Evolutionary conservation across 2,329 filamentous ascomycete genomes (phyloP).

Genomic region (Pseudohalonectria lignicola): DNA sequence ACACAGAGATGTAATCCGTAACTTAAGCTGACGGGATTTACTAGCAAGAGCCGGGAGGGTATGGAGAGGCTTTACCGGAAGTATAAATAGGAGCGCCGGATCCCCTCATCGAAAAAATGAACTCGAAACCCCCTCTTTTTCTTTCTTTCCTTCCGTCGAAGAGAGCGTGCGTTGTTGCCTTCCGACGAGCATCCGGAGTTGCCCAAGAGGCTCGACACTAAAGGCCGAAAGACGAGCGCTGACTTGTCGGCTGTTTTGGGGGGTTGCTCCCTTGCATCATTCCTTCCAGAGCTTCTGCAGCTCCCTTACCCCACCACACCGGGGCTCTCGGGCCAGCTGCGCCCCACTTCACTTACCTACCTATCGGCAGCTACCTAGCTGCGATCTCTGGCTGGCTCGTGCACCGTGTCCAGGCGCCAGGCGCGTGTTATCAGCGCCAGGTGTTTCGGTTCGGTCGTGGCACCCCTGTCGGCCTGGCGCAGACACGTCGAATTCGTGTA

Average conservation of each 20-base stretch:
- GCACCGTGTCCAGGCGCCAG: conserved; percentile 13
- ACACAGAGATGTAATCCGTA: too few species aligned
- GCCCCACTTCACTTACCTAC: too few species aligned
- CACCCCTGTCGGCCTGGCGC: too few species aligned
- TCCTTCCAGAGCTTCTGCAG: too few species aligned
- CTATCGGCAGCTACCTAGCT: background rate
- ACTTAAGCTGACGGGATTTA: too few species aligned
- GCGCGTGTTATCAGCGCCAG: too few species aligned
- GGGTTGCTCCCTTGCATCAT: too few species aligned
- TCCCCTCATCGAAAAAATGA: conserved; percentile 3
- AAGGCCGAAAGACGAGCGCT: conserved; percentile 6
- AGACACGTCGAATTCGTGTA: background rate
- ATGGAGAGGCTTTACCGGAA: conserved; percentile 5
- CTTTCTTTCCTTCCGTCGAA: background rate
- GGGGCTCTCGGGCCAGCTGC: background rate
- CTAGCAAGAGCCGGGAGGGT: background rate
- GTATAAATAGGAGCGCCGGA: conserved; percentile 23
- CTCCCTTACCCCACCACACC: background rate
- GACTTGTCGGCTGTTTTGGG: background rate
- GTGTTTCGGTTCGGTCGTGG: too few species aligned
- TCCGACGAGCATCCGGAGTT: conserved; percentile 7
- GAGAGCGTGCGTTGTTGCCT: conserved; percentile 9
- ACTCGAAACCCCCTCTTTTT: conserved; percentile 1
- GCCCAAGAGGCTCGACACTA: conserved; percentile 6
- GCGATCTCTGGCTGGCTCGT: conserved; percentile 3